Percentiles rank a stretch among this genome's conserved stretches.
These are phyloP conservation scores for Mycena rosella DNA, from an alignment of 768 basidiomycete genomes.

Conservation along the genomic window DNA sequence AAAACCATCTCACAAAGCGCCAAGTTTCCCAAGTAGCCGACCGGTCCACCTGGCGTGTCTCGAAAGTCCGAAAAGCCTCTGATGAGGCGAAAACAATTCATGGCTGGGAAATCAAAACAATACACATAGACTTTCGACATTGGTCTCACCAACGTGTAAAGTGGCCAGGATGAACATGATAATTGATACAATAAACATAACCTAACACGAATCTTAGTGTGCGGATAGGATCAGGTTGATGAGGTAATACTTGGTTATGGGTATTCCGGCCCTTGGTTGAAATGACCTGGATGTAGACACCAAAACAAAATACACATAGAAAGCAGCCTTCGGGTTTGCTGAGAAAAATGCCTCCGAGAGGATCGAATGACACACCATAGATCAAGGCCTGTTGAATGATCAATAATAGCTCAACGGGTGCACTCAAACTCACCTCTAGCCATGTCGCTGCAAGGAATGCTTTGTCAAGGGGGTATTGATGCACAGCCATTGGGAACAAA, in stretches of 20 bases:
- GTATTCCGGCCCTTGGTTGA: neutral
- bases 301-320: constrained; percentile 28
- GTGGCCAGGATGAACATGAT: constrained; percentile 39
- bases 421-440: constrained; percentile 36
- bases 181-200: constrained; percentile 35
- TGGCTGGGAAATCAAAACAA: constrained; percentile 10
- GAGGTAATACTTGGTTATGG: constrained; percentile 16
- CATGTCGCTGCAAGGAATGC: constrained; percentile 37
- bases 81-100: constrained; percentile 34
- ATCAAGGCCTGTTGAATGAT: constrained; percentile 13
- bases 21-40: constrained; percentile 33
- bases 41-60: constrained; percentile 29
- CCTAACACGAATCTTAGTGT: constrained; percentile 1
- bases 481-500: too few species aligned
- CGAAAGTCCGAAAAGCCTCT: constrained; percentile 31
- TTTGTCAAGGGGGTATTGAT: constrained; percentile 35
- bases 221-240: too few species aligned
- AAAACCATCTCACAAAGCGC: constrained; percentile 14
- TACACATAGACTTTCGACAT: neutral
- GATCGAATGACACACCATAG: constrained; percentile 1
- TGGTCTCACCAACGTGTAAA: constrained; percentile 30
- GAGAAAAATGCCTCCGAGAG: too few species aligned
- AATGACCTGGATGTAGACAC: constrained; percentile 28
- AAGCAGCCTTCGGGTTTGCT: constrained; percentile 26
- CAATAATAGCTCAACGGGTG: too few species aligned